Percentiles rank a stretch among this genome's conserved stretches.
Conservation (phyloP, 148 eudicot genomes). For the Rhododendron williamsianum region DNA sequence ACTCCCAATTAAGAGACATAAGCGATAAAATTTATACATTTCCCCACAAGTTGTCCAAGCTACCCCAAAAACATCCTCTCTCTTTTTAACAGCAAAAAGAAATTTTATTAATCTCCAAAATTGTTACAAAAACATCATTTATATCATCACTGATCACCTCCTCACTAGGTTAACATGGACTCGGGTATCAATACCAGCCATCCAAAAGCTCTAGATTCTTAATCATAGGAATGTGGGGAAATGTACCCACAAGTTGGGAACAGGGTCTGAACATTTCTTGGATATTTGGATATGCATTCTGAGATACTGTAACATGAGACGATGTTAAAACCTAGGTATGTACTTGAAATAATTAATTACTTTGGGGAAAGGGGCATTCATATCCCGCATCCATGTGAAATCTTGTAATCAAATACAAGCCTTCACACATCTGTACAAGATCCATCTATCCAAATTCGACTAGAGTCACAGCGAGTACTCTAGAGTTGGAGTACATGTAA, state of each 20-base stretch:
- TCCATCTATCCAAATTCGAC: not conserved
- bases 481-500: not conserved
- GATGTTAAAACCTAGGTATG: not conserved
- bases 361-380: not conserved
- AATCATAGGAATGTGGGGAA: not conserved
- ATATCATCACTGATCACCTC: not conserved
- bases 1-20: not conserved
- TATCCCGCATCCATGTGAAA: not conserved
- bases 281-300: not conserved
- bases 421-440: no score
- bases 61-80: not conserved
- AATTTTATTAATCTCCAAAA: no score
- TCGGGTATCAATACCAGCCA: not conserved
- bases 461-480: not conserved
- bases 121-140: not conserved
- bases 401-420: not conserved
- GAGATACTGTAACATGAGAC: not conserved
- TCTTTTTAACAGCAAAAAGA: no score
- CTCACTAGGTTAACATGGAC: not conserved
- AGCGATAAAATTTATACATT: not conserved
- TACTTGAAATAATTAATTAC: not conserved
- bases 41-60: not conserved
- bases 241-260: not conserved
- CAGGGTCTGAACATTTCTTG: not conserved
- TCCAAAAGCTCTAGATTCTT: not conserved